Base-by-base conservation (phyloP, 768 basidiomycete species). In the Boletus vermiculosoides region DNA sequence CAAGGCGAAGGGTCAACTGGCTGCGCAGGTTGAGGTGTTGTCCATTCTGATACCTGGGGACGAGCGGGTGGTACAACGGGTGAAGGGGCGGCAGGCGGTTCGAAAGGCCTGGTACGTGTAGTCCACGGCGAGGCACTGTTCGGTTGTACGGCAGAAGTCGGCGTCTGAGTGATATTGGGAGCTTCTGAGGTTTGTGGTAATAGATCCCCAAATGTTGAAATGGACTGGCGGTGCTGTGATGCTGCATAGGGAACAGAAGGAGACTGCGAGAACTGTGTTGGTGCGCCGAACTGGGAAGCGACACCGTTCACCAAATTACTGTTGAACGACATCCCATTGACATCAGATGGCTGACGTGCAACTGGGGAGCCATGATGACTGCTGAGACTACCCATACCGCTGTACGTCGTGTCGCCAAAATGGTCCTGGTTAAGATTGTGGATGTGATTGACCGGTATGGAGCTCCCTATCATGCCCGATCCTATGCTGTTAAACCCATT, bases 1-100 rank as follows among this genome's bases (percentile, higher is more conserved):
- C 87, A 87, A 5, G 84, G 79, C 2, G 85, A 82, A 48, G 79
- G 74, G 16, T 85, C 80, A 33, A 59, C 51, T 52, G 63, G 53
- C 13, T 60, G 58, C 15, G 50, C n/a, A 1, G 58, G 49, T 56
- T 70, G 68, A 36, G 67, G 50, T 49, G 65, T 40, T 36, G 63
- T 71, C 82, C 81, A 78, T 37, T 76, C 76, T 3, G 74, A 69
- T 25, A 62, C 55, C 46, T 68, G 64, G 18, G 64, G 47, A 46
- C 54, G 63, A 52, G 68, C 55, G 20, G 70, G 63, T 34, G 63
- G 61, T 54, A 54, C 52, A 13, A 62, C 50, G 2, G 73, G 71
- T 15, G 63, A 62, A 48, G 62, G 42, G 22, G 31, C 44, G 28
- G 45, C 37, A 41, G 71, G 52, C 20, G 62, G 39, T 25, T 71